Evolutionary conservation across 2,329 filamentous ascomycete species (phyloP).

Genomic region (Penicillium verrucosum): DNA sequence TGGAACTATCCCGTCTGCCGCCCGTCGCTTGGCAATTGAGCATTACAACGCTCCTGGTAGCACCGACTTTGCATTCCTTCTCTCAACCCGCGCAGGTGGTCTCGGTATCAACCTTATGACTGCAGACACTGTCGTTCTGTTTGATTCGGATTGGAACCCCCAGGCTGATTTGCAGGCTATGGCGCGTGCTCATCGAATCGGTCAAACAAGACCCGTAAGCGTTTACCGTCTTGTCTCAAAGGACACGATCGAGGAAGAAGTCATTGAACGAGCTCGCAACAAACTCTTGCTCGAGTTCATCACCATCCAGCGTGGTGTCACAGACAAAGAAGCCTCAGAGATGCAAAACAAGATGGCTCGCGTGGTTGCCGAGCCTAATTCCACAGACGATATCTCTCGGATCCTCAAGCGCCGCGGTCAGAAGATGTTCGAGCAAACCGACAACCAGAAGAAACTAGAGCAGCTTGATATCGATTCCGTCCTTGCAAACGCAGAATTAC

Average conservation of each 20-base stretch:
- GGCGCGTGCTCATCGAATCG: conserved; percentile 96
- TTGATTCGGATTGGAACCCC: conserved; percentile 95
- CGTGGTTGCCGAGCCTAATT: conserved; percentile 73
- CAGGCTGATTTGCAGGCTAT: conserved; percentile 97
- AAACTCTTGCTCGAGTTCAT: conserved; percentile 97
- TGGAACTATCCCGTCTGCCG: conserved; percentile 84
- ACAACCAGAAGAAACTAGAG: conserved; percentile 93
- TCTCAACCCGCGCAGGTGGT: conserved; percentile 93
- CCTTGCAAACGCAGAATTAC: conserved; percentile 92
- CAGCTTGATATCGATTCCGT: conserved; percentile 97
- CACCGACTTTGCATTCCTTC: conserved; percentile 91
- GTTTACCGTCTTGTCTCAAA: conserved; percentile 96
- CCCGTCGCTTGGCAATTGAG: conserved; percentile 90
- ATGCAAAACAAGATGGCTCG: conserved; percentile 74
- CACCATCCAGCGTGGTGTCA: conserved; percentile 94
- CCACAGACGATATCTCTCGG: conserved; percentile 90
- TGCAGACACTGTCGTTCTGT: conserved; percentile 94
- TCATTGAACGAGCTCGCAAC: conserved; percentile 91
- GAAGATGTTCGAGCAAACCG: conserved; percentile 97
- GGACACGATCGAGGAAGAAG: conserved; percentile 97
- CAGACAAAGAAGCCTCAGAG: conserved; percentile 84
- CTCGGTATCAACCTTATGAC: conserved; percentile 99
- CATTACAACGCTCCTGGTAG: conserved; percentile 98
- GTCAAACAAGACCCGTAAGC: conserved; percentile 91
- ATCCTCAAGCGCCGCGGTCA: conserved; percentile 98